Base-by-base conservation (phyloP, 345 rosid genomes). In the Brassica carinata region DNA sequence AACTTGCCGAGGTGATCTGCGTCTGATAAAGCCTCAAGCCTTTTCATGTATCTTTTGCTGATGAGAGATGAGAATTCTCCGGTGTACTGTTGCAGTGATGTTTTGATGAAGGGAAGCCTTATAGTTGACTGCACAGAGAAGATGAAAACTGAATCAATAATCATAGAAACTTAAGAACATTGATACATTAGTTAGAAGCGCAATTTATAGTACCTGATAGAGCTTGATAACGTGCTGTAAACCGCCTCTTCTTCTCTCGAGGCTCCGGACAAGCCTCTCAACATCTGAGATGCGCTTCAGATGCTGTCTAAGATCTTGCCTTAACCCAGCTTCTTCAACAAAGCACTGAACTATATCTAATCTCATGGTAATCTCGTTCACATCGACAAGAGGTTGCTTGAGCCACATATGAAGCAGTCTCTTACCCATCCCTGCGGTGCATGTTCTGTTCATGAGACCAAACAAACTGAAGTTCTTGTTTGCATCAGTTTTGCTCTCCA, bases 371-470 rank as follows among this genome's bases (percentile, higher is more conserved):
- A 96, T 93, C 87, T 88, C 92, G 19, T 83, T 74, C 43, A 90
- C 90, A 85, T 93, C 92, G 69, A 93, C 71, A 6, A 96, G 88
- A 82, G 99, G 99, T 83, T 93, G 97, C 80, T 93, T 96, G 59
- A 96, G 88, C 98, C 99, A 96, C 92, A 88, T 83, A 80, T 92
- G 96, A 85, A 96, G 90, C 83, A 96, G 84, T 81, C 99, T 86
- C 71, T 92, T 94, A 29, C 97, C 99, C 98, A 96, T 96, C 18
- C 99, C 99, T 83, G 94, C 92, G 34, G 99, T 92, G 79, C 98
- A 93, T 15, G 98, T 96, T 86, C 99, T 92, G 85, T 93, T 96
- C 97, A 96, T 88, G 36, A 96, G 94, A 87, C 99, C 98, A 80
- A 90, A 89, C 84, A 96, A 88, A 87, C 99, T 96, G 78, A 93